Base-by-base conservation (phyloP, 2,329 filamentous ascomycete species). In the Intubia oerlemansii region DNA sequence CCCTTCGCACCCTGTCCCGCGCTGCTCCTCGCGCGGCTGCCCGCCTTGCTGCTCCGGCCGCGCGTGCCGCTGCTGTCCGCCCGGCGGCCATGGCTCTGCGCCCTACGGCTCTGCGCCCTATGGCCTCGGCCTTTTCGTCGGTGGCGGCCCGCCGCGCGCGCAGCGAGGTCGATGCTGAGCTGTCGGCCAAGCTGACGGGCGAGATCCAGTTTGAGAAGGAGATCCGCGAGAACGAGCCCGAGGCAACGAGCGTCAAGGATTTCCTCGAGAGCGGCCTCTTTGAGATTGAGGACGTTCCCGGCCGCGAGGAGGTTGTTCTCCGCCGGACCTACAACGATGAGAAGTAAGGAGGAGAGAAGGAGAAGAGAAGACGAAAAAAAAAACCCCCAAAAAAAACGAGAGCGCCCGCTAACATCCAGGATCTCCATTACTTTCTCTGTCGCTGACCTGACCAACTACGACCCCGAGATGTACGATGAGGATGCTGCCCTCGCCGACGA, bases 221-320 rank as follows among this genome's bases (percentile, higher is more conserved):
- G 45, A 72, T 82, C 53, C 73, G 75, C 53, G 62, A 73, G 39
- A 61, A 66, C 36, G 68, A 79, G 44, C 66, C 77, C 38, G 54
- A 77, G 39, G 75, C 81, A 23, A 62, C 70, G 37, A 78, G 73
- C 49, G 66, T 93, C 50, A 74, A 81, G 55, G 79, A 88, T 49
- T 93, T 90, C 53, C 55, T 93, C 27, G 71, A 85, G 46, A 85
- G 80, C 56, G 73, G 74, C 45, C 66, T 74, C 23, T 98, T 82
- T 52, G 62, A 85, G 62, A 63, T 88, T 36, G 60, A 79, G 44
- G 88, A 98, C 52, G 68, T 62, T 18, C 62, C 74, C 17, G 88
- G 88, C 36, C 66, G 81, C 51, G 79, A 95, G 56, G 81, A 92
- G 41, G 78, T 98, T 40, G 62, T 76, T 44, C 63, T 98, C 39